Evolutionary conservation across 345 rosid species (phyloP).

Genomic region (Gossypium mustelinum): DNA sequence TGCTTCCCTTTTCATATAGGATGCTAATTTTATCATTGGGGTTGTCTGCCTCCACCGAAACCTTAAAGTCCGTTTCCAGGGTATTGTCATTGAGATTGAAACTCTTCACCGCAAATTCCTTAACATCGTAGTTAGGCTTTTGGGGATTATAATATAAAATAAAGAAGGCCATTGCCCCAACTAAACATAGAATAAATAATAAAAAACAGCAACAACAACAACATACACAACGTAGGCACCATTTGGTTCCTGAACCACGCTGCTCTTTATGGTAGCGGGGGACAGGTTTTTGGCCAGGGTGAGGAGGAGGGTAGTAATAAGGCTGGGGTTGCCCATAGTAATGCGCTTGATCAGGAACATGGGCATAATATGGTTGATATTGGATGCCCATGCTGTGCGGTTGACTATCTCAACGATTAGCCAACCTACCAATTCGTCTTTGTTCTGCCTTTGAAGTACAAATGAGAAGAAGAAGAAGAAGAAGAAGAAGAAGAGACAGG

Average conservation of each 20-base stretch:
- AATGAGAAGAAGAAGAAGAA: not conserved
- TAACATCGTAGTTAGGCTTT: conserved; percentile 36
- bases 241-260: not conserved
- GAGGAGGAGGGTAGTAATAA: too few species aligned
- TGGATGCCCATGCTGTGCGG: conserved; percentile 17
- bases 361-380: not conserved
- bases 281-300: too few species aligned
- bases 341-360: not conserved
- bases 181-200: conserved; percentile 12
- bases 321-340: not conserved
- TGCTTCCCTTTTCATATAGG: not conserved
- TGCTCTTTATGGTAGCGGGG: not conserved
- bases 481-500: not conserved
- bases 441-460: not conserved
- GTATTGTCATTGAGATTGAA: conserved; percentile 28
- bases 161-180: conserved; percentile 2
- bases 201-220: conserved; percentile 46
- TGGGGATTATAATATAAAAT: conserved; percentile 28
- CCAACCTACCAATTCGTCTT: not conserved
- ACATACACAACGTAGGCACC: conserved; percentile 38
- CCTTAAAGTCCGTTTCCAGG: conserved; percentile 32
- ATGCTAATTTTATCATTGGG: conserved; percentile 23
- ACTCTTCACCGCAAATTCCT: conserved; percentile 26
- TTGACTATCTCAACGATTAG: conserved; percentile 16
- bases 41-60: conserved; percentile 39